Base-by-base conservation (phyloP, 441 rosid genomes). In the Flueggea neowawraea region DNA sequence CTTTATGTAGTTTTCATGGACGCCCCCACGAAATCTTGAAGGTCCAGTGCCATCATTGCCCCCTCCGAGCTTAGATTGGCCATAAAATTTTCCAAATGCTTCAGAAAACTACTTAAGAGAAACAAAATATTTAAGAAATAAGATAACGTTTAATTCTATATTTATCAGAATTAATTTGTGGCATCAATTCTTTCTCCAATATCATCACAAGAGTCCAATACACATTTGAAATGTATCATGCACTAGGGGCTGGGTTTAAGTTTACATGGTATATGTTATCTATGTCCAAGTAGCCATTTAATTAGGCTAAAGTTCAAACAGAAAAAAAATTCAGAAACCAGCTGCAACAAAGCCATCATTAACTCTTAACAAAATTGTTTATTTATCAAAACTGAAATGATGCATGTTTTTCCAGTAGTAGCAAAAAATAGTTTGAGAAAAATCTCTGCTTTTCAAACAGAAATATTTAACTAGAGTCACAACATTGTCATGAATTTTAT, bases 1-100 rank as follows among this genome's bases (percentile, higher is more conserved):
- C 99, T 70, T 89, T 61, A 89, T 91, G 89, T 91, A 91, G 77
- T 95, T 91, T 48, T 88, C 96, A 48, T 95, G 99, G 73, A 83
- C 61, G 44, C 83, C 78, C 65, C 90, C 95, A 16, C 77, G 88
- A 43, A 79, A 71, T 79, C 79, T 81, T 51, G 90, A 80, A 69
- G 82, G 69, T 51, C 84, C 94, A 9, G 64, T 71, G 11, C 80
- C 70, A 39, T 91, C 94, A 66, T 80, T 84, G 79, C 76, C 77
- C 61, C 68, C 73, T 65, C 91, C 84, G 61, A 76, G 60, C 86
- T 82, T 91, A 11, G 97, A 79, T 69, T 89, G 99, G 68, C 95
- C 86, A 55, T 95, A 91, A 44, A 95, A 77, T 71, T 95, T 95
- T 55, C 97, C 94, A 79, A 95, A 88, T 66, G 99, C 97, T 78